phyloP scores from a whole-genome alignment of 1,284 basidiomycete genomes.

The Sparassis latifolia region DNA sequence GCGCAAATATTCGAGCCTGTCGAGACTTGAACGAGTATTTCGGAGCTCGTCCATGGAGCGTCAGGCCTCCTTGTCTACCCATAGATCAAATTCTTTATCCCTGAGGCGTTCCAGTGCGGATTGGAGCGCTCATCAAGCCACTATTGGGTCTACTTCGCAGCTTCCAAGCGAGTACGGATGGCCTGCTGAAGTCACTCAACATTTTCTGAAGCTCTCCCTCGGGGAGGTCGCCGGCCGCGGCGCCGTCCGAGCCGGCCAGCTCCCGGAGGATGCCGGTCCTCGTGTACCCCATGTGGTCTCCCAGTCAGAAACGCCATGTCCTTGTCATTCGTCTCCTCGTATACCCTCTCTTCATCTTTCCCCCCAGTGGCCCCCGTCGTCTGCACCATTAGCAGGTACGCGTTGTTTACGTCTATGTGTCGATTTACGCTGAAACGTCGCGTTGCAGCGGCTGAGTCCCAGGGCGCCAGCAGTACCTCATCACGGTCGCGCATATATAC shows the following conservation, averaged over 20 bases:
- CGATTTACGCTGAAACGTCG: not conserved
- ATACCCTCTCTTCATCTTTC: slow-evolving; percentile 13
- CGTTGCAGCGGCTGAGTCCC: slow-evolving; percentile 14
- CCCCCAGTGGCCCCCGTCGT: slow-evolving; percentile 12
- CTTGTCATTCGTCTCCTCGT: slow-evolving; percentile 22
- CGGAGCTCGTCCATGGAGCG: slow-evolving; percentile 1
- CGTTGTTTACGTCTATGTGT: not conserved
- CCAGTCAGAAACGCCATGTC: slow-evolving; percentile 10
- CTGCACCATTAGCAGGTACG: slow-evolving; percentile 17
- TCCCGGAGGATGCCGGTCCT: slow-evolving; percentile 17
- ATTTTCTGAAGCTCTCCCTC: slow-evolving; percentile 34
- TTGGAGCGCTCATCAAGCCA: slow-evolving; percentile 34
- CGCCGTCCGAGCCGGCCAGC: slow-evolving; percentile 1
- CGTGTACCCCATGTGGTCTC: slow-evolving; percentile 15
- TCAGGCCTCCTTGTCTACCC: slow-evolving; percentile 1
- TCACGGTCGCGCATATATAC: slow-evolving; percentile 9
- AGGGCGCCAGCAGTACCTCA: slow-evolving; percentile 16
- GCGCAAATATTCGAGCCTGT: slow-evolving; percentile 21
- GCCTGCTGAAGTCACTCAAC: slow-evolving; percentile 38
- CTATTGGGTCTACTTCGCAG: slow-evolving; percentile 23
- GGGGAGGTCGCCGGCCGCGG: slow-evolving; percentile 9
- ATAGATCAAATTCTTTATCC: not conserved
- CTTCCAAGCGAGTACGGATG: slow-evolving; percentile 27
- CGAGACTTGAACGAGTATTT: slow-evolving; percentile 20
- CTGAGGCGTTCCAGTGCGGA: slow-evolving; percentile 35